A percentile compares a stretch with the other conserved stretches of the same genome.
Conservation (phyloP, 164 flowering plant genomes). For the Dillenia turbinata region DNA sequence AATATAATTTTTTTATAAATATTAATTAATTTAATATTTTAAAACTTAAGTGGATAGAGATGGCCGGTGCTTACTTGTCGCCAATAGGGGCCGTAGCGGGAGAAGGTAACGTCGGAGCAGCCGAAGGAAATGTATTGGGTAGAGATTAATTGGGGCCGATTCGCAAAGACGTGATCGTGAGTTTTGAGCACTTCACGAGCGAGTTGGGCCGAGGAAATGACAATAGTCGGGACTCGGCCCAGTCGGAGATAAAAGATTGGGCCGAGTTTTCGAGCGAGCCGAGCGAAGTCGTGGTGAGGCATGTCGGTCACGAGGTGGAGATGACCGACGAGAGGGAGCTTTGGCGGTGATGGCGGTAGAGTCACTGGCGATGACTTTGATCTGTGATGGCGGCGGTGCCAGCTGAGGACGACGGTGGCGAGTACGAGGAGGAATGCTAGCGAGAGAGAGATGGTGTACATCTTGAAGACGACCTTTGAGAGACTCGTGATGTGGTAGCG, state of each 20-base stretch:
- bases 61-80: constrained; percentile 19
- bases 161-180: constrained; percentile 40
- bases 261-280: constrained; percentile 33
- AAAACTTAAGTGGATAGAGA: no score
- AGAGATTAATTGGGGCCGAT: constrained; percentile 38
- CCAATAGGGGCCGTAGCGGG: constrained; percentile 52
- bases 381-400: not conserved
- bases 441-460: not conserved
- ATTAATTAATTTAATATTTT: no score
- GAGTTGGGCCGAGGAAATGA: constrained; percentile 41
- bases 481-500: no score
- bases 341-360: constrained; percentile 35
- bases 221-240: constrained; percentile 46
- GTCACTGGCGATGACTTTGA: not conserved
- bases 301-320: constrained; percentile 46
- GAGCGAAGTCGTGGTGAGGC: constrained; percentile 45
- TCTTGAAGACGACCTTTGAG: no score
- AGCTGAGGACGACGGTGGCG: not conserved
- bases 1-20: no score
- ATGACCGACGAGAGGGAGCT: constrained; percentile 47
- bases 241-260: constrained; percentile 46
- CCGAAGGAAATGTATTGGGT: constrained; percentile 50
- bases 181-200: constrained; percentile 41
- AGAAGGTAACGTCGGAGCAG: constrained; percentile 52
- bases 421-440: not conserved